Percentiles rank a stretch among this genome's conserved stretches.
phyloP scores from a whole-genome alignment of 2,329 filamentous ascomycete genomes.

The Akanthomyces muscarius region DNA sequence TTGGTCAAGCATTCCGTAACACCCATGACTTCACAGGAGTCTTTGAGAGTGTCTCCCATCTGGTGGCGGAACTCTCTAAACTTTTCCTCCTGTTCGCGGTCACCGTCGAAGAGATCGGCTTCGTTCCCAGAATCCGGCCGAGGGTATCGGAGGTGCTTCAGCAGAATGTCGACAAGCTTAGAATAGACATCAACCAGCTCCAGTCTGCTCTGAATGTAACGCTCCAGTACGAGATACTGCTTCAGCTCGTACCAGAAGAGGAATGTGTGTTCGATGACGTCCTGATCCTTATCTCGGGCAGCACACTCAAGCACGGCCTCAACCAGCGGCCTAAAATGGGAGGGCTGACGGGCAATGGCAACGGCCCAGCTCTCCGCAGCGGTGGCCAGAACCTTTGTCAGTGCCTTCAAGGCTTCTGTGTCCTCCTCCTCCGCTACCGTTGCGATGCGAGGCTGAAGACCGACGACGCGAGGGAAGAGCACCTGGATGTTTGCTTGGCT shows the following conservation, averaged over 20 bases:
- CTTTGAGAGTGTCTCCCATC: conserved; percentile 97
- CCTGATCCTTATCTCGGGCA: conserved; percentile 78
- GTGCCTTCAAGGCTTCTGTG: conserved; percentile 75
- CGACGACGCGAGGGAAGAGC: conserved; percentile 76
- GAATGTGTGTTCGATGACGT: conserved; percentile 92
- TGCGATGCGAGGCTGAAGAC: conserved; percentile 70
- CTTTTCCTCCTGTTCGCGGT: conserved; percentile 92
- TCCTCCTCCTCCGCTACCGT: conserved; percentile 77
- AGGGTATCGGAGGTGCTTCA: conserved; percentile 86
- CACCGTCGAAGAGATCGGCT: conserved; percentile 86
- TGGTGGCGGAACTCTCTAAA: conserved; percentile 94
- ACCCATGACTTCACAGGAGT: conserved; percentile 93
- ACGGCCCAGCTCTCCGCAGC: conserved; percentile 94
- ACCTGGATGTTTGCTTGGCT: conserved; percentile 75
- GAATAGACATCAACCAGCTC: conserved; percentile 79
- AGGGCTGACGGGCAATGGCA: conserved; percentile 78
- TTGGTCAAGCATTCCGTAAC: conserved; percentile 88
- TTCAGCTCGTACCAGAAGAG: conserved; percentile 98
- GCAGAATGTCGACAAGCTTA: conserved; percentile 86
- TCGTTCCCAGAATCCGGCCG: conserved; percentile 69
- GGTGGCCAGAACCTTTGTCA: conserved; percentile 88
- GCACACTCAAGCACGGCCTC: conserved; percentile 92
- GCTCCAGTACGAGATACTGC: conserved; percentile 87
- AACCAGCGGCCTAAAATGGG: conserved; percentile 77
- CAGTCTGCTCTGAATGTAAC: conserved; percentile 77